A percentile compares a stretch with the other conserved stretches of the same genome.
These are phyloP conservation scores for Aspergillus affinis DNA, from an alignment of 495 filamentous ascomycete species.

Conservation along the genomic window DNA sequence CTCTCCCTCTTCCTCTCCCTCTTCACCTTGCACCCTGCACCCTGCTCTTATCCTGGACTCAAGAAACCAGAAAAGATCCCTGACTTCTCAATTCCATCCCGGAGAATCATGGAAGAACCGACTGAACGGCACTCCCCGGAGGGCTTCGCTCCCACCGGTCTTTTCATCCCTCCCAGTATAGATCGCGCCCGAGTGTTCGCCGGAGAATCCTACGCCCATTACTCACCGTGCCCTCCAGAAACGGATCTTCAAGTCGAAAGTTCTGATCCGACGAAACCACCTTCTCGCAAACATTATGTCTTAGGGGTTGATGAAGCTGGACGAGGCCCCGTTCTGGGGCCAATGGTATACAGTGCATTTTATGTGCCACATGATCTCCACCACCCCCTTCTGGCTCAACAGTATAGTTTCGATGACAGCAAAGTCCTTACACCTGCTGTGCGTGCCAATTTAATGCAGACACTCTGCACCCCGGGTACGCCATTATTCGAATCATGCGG, in stretches of 20 bases:
- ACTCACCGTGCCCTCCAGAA: conserved; percentile 64
- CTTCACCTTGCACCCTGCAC: not conserved
- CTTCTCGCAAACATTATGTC: conserved; percentile 41
- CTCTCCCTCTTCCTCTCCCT: not conserved
- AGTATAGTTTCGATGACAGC: conserved; percentile 88
- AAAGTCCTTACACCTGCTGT: conserved; percentile 77
- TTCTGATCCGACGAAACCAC: conserved; percentile 6
- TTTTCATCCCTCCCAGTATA: conserved; percentile 82
- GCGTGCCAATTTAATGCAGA: conserved; percentile 72
- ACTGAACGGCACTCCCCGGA: conserved; percentile 10
- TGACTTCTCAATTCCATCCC: no score
- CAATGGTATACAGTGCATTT: conserved; percentile 95
- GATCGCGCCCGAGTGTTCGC: conserved; percentile 56
- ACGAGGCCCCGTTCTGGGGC: conserved; percentile 89
- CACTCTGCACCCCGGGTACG: conserved; percentile 64
- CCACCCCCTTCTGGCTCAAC: conserved; percentile 66
- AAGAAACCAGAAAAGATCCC: no score
- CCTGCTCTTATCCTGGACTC: no score
- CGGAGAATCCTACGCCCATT: conserved; percentile 82
- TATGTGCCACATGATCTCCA: conserved; percentile 73
- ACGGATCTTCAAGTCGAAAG: conserved; percentile 41
- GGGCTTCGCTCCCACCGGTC: conserved; percentile 40
- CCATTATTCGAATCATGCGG: conserved; percentile 71
- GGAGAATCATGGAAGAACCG: conserved; percentile 7
- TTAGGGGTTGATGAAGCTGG: conserved; percentile 96